Evolutionary conservation across 1,139 yeast genomes (phyloP), one percentile per base, ranked within the genome.

Genomic region (Saccharomyces hybrid): DNA sequence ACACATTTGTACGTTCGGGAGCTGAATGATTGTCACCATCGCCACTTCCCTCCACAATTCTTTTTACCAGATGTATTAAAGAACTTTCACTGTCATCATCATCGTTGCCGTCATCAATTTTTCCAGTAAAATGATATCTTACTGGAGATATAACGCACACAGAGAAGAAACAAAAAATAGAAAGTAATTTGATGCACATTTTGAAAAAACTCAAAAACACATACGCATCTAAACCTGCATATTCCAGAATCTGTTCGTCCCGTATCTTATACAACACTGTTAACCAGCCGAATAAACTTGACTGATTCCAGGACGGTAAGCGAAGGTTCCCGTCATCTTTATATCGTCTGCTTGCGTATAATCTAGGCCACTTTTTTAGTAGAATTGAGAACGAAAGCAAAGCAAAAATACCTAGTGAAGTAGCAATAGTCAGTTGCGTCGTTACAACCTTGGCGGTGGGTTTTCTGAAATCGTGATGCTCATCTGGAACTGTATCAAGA

Each of bases 191-290:
- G 52, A 85, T 84, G 60, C 86, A 76, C 88, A 85, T 84, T 61
- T 83, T 83, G 73, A 85, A 86, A 67, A 86, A 85, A 0, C 86
- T 84, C 41, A 86, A 68, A 64, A 85, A 85, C 48, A 91, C 97
- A 71, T 81, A 90, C 0, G 98, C 97, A 71, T 93, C 99, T 47
- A 93, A 73, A 0, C 99, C 99, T 0, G 97, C 96, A 65, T 85
- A 85, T 57, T 88, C 91, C 53, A 93, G 75, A 1, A 93, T 81
- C 60, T 90, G 89, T 38, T 81, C 79, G 63, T 93, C 98, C 27
- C 78, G 76, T 16, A 90, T 82, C 16, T 71, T 71, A 67, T 80
- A 81, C 16, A 91, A 72, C 0, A 82, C 80, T 1, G 83, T 79
- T 6, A 91, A 75, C 96, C 97, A 91, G 0, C 93, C 89, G 63